phyloP scores from a whole-genome alignment of 768 basidiomycete genomes.

The Lactarius trivialis region DNA sequence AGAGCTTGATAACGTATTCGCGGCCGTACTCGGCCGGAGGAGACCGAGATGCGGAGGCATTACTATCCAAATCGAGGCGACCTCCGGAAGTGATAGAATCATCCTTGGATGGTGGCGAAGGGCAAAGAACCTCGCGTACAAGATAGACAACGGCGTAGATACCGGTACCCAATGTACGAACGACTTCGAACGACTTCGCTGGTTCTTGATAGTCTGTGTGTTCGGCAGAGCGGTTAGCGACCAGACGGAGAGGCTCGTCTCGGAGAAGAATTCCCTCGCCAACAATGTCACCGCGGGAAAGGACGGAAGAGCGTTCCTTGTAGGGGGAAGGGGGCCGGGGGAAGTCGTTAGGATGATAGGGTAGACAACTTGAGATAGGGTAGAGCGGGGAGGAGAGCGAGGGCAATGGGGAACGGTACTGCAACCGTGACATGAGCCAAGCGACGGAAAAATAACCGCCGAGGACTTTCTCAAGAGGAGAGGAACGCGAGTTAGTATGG shows the following conservation, averaged over 20 bases:
- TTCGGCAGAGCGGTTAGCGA: too few relatives aligned
- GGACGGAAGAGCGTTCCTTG: too few relatives aligned
- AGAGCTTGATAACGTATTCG: constrained; percentile 96
- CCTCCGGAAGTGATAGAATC: constrained; percentile 46
- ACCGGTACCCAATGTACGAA: constrained; percentile 79
- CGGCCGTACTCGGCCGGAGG: constrained; percentile 38
- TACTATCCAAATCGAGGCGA: constrained; percentile 31
- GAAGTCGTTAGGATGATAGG: too few relatives aligned
- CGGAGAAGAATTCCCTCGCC: constrained; percentile 27
- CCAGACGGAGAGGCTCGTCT: constrained; percentile 55
- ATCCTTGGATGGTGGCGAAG: constrained; percentile 31
- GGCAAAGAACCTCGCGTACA: constrained; percentile 50
- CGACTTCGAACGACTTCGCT: constrained; percentile 81
- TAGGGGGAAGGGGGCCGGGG: too few relatives aligned
- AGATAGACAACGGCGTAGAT: constrained; percentile 93
- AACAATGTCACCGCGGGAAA: constrained; percentile 22
- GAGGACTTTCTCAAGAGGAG: too few relatives aligned
- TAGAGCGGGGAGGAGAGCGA: too few relatives aligned
- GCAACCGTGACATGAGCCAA: too few relatives aligned
- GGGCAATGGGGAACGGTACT: too few relatives aligned
- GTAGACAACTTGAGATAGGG: too few relatives aligned
- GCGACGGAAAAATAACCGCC: too few relatives aligned
- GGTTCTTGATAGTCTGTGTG: constrained; percentile 37
- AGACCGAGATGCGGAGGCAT: constrained; percentile 24
- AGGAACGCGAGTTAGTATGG: too few relatives aligned